phyloP scores from a whole-genome alignment of 2,329 filamentous ascomycete genomes.

The Hortaea sp. region DNA sequence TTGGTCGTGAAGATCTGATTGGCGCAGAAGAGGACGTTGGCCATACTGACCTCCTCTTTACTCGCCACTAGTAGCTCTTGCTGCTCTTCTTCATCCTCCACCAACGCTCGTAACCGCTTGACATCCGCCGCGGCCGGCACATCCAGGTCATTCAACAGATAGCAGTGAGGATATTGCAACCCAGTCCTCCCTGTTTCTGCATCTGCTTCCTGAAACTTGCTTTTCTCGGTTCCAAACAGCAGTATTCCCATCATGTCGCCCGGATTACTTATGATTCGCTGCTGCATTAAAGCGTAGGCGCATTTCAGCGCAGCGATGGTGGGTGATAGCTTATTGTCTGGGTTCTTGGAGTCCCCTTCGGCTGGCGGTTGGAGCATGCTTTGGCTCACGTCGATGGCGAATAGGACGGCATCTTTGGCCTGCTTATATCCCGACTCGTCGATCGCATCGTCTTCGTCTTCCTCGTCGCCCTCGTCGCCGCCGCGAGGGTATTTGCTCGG shows the following conservation, averaged over 20 bases:
- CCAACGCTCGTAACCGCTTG: conserved; percentile 62
- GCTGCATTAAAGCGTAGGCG: conserved; percentile 91
- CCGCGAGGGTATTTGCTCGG: conserved; percentile 16
- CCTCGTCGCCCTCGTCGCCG: conserved; percentile 44
- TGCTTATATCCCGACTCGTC: conserved; percentile 72
- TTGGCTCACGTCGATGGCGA: conserved; percentile 81
- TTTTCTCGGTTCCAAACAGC: conserved; percentile 79
- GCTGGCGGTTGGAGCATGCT: conserved; percentile 70
- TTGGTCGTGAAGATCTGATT: conserved; percentile 95
- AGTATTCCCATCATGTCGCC: conserved; percentile 96
- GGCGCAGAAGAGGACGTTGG: conserved; percentile 84
- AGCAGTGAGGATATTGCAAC: conserved; percentile 77
- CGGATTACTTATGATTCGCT: conserved; percentile 93
- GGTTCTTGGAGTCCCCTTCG: conserved; percentile 59
- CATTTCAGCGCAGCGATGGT: conserved; percentile 81
- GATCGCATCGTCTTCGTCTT: conserved; percentile 56
- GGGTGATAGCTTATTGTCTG: conserved; percentile 61
- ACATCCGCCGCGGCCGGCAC: conserved; percentile 81
- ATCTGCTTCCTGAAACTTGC: conserved; percentile 63
- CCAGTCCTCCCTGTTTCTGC: conserved; percentile 43
- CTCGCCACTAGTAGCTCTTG: conserved; percentile 60
- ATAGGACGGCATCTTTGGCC: conserved; percentile 94
- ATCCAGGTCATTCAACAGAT: conserved; percentile 79
- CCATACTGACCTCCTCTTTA: conserved; percentile 63
- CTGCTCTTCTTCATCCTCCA: conserved; percentile 67